A percentile compares a stretch with the other conserved stretches of the same genome.
Conservation (phyloP, 257 asterid genomes). For the Solanum ossicruentum region DNA sequence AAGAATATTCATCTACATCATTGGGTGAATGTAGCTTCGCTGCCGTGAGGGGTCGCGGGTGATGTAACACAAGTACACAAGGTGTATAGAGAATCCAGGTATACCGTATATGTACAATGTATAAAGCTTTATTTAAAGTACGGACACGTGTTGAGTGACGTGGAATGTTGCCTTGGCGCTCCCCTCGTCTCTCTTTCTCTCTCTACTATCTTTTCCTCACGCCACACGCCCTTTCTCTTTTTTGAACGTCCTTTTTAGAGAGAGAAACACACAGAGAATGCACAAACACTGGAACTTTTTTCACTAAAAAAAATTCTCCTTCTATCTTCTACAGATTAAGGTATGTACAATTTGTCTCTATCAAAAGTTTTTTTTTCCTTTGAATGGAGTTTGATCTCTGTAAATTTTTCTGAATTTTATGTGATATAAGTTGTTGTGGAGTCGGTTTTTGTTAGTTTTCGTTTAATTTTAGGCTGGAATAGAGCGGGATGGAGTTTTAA, state of each 20-base stretch:
- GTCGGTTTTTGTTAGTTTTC: background rate
- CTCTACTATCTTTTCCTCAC: slow-evolving; percentile 23
- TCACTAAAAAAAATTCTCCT: background rate
- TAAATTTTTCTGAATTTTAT: background rate
- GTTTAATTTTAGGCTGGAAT: background rate
- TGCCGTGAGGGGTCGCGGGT: background rate
- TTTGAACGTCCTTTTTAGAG: background rate
- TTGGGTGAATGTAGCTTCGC: too few species aligned
- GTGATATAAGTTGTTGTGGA: background rate
- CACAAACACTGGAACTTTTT: background rate
- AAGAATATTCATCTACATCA: too few species aligned
- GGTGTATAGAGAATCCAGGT: background rate
- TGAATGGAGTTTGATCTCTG: background rate
- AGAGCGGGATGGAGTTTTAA: background rate
- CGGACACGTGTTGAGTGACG: slow-evolving; percentile 87
- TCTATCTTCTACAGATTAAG: background rate
- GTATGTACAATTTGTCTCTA: background rate
- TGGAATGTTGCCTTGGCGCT: slow-evolving; percentile 67
- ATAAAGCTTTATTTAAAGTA: background rate
- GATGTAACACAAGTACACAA: background rate
- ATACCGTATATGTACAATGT: background rate
- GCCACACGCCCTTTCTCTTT: slow-evolving; percentile 15
- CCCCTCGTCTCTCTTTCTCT: slow-evolving; percentile 18
- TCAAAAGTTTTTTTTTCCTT: background rate
- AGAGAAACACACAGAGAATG: slow-evolving; percentile 5